A percentile compares a stretch with the other conserved stretches of the same genome.
phyloP scores from a whole-genome alignment of 192 early-diverging fungal genomes.

The Dimargaris verticillata region DNA sequence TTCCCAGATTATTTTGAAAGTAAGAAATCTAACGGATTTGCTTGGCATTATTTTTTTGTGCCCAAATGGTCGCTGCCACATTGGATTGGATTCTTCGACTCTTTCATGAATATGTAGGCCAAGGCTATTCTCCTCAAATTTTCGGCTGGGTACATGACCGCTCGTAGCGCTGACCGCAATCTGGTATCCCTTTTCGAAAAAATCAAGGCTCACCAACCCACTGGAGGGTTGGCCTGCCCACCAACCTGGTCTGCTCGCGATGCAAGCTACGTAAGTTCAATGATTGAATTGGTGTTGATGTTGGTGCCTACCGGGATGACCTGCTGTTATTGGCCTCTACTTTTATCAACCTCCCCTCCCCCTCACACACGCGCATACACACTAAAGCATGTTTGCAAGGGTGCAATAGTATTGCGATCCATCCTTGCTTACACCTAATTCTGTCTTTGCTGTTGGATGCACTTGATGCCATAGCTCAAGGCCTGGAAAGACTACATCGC shows the following conservation, averaged over 20 bases:
- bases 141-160: constrained; percentile 86
- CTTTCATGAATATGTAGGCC: too few relatives aligned
- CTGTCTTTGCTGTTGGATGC: neutral
- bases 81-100: too few relatives aligned
- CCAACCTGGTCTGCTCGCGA: constrained; percentile 71
- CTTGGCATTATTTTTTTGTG: too few relatives aligned
- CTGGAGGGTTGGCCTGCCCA: constrained; percentile 45
- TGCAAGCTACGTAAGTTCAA: constrained; percentile 17
- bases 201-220: constrained; percentile 42
- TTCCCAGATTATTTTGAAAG: too few relatives aligned
- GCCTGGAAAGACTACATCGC: constrained; percentile 77
- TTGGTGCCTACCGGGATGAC: constrained; percentile 24
- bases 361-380: neutral
- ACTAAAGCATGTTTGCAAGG: neutral
- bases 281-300: too few relatives aligned
- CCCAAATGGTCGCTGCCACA: too few relatives aligned
- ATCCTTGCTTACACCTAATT: neutral
- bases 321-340: neutral
- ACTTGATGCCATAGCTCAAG: constrained; percentile 27
- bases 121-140: constrained; percentile 77
- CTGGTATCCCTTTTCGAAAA: constrained; percentile 58
- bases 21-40: too few relatives aligned
- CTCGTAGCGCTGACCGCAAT: constrained; percentile 70
- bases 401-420: neutral
- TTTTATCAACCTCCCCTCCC: constrained; percentile 21